Base-by-base conservation (phyloP, 2,329 filamentous ascomycete species). In the Fusarium fracticaudum region DNA sequence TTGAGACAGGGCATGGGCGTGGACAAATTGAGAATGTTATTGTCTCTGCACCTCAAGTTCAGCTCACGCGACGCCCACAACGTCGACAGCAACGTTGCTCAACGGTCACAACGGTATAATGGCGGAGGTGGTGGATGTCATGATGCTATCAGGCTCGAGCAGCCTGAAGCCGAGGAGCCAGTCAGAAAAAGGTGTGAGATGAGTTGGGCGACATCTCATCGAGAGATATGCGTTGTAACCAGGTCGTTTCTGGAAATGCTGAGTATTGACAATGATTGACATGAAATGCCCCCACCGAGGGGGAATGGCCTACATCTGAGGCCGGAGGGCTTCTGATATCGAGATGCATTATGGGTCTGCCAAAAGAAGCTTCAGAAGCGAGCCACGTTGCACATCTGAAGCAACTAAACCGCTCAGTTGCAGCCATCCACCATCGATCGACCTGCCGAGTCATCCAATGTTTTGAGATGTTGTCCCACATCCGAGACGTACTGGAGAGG, bases 371-470 rank as follows among this genome's bases (percentile, higher is more conserved):
- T 76, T 73, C 70, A 75, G 73, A 80, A 71, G 72, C 77, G 78
- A 79, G 80, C 80, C 80, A 82, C 80, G 80, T 81, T 81, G 80
- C 80, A 81, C 74, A 66, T 64, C 72, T 76, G 76, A 72, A 71
- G 75, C 77, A 76, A 70, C 74, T 78, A 78, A 76, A 76, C 77
- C 78, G 75, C 75, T 78, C 77, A 78, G 74, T 75, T 73, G 72
- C 77, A 78, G 76, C 70, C 58, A 64, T 67, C 62, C 65, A 67
- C 66, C 61, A 57, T 72, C 65, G 54, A 65, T 64, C 59, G 53
- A 70, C 67, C 53, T 54, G 60, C 53, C 67, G 43, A 70, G 44
- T 60, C 76, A 75, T 74, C 65, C 69, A 77, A 76, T 60, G 66
- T 53, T 64, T 71, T 67, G 64, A 70, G 60, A 72, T 65, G 64